A percentile compares a stretch with the other conserved stretches of the same genome.
Conservation (phyloP, 225 moss, liverwort and hornwort genomes). For the Marchantia polymorpha region DNA sequence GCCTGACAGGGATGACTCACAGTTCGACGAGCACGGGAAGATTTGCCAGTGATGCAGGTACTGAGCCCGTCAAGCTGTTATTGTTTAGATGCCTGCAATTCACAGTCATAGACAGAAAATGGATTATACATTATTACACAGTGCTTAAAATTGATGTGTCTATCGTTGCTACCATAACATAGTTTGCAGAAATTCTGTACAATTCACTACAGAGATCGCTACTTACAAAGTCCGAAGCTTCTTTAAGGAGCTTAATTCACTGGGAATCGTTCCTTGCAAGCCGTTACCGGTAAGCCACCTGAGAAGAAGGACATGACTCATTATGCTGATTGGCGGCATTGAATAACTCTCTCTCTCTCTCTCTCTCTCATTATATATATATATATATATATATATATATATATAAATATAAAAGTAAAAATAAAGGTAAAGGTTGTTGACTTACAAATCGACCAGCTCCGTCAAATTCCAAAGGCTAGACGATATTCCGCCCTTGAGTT, state of each 20-base stretch:
- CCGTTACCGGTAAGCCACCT: not conserved
- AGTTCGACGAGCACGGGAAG: not conserved
- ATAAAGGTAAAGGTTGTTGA: not conserved
- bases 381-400: too few species aligned
- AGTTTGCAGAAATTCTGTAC: too few species aligned
- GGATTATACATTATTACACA: too few species aligned
- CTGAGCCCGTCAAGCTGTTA: slow-evolving; percentile 1
- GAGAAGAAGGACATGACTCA: not conserved
- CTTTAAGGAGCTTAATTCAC: not conserved
- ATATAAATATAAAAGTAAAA: too few species aligned
- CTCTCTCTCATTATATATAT: too few species aligned
- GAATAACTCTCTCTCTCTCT: not conserved
- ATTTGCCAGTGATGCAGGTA: not conserved
- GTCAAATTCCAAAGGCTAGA: not conserved
- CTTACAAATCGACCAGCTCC: not conserved
- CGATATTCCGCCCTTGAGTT: not conserved
- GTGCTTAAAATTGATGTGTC: not conserved
- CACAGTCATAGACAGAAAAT: not conserved
- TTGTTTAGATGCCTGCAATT: not conserved
- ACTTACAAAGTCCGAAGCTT: not conserved
- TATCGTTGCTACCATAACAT: too few species aligned
- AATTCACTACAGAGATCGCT: not conserved
- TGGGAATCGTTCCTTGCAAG: not conserved
- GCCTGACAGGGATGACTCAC: not conserved
- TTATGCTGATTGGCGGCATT: not conserved